Base-by-base conservation (phyloP, 768 basidiomycete species). In the Dioszegia aurantiaca region DNA sequence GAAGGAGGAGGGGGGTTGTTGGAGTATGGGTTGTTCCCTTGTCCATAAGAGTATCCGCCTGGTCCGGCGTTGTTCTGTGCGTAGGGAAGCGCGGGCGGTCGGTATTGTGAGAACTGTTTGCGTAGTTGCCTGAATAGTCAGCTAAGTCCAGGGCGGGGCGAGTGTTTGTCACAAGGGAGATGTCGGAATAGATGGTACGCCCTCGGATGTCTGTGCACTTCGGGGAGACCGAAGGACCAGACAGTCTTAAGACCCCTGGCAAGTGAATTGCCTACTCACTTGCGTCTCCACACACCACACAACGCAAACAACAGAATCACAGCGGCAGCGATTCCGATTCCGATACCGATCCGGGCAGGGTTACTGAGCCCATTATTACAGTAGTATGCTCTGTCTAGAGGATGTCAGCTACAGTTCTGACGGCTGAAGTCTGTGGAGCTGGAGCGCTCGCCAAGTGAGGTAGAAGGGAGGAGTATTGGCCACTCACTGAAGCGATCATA, bases 321-420 rank as follows among this genome's bases (percentile, higher is more conserved):
- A 42, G 48, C 69, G 14, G 56, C 68, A 4, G 69, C 75, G 8
- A 76, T 49, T 49, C 70, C 74, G 19, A 73, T 53, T 53, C 73
- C 75, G 54, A 77, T 74, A 55, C 73, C 75, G 19, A 68, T 62
- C 19, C 75, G 48, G 8, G 73, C 70, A 12, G 70, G 70, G 52
- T 69, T 63, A 4, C 47, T 26, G 0, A 77, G 49, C 0, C 73
- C 73, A 40, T 47, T 52, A 41, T 68, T 59, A 53, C 70, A 68
- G 40, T 68, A 67, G 36, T 67, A 66, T 24, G 62, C 28, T 10
- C 62, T 48, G 31, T 55, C 61, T 62, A 30, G 42, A 43, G 19
- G 36, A 16, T 53, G 9, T 21, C 26, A 19, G 33, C 37, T 6
- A 57, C 4, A 19, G 23, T 30, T 19, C 12, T 4, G 17, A 23